Evolutionary conservation across 306 rosid genomes (phyloP), one percentile per base, ranked within the genome.

Genomic region (Comarum palustre): DNA sequence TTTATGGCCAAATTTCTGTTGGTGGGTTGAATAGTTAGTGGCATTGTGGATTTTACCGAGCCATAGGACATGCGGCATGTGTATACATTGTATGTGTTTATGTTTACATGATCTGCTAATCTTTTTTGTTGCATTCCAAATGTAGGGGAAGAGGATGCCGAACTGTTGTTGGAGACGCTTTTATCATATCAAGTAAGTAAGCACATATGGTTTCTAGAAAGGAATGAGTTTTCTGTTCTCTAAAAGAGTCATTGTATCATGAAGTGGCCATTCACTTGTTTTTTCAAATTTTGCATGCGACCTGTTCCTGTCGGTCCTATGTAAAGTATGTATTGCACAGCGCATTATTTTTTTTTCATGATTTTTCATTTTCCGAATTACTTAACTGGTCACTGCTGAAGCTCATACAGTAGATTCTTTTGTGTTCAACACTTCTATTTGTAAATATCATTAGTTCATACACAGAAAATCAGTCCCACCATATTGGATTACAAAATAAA

Each of bases 101-200:
- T 27, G 22, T 38, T 38, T 2, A 8, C 14, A 41, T 39, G 36
- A 69, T 77, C 10, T 71, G 32, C 51, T 54, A 55, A 57, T 71
- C 17, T 29, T 29, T 8, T 2, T 32, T 42, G 75, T 27, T 17
- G 24, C 22, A 63, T 24, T 79, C 78, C 39, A 62, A 77, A 82
- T 85, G 51, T 78, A 94, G 99, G 99, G 68, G 97, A 85, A 74
- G 88, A 80, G 51, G 83, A 94, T 66, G 82, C 85, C 48, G 96
- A 91, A 52, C 71, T 78, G 78, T 78, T 91, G 62, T 69, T 91
- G 87, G 95, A 94, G 84, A 81, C 89, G 46, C 90, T 94, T 77
- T 80, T 88, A 54, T 69, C 82, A 24, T 69, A 43, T 78, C 75
- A 90, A 62, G 99, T 89, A 77, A 82, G 94, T 86, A 64, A 73